Base-by-base conservation (phyloP, 2,329 filamentous ascomycete species). In the Exophiala aquamarina region DNA sequence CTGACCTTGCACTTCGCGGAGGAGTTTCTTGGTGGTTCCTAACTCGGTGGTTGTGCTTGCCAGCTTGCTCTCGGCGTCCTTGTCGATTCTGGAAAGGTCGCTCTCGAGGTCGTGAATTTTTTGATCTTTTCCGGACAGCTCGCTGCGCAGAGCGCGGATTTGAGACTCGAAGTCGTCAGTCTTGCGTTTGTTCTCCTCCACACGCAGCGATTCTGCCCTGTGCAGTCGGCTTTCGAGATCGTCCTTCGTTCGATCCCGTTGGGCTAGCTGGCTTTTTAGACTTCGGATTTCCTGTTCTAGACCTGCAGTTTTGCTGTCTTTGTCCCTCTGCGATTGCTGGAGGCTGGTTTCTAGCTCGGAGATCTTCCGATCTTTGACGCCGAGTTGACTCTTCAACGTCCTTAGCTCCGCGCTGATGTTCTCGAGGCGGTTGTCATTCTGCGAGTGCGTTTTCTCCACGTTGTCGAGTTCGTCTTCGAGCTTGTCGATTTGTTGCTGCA, bases 311-410 rank as follows among this genome's bases (percentile, higher is more conserved):
- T 49, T 52, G 32, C 18, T 41, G 18, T 96, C 91, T 14, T 91
- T 76, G 55, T 96, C 91, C 61, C 96, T 89, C 56, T 96, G 91
- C 3, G 84, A 81, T 66, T 89, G 86, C 26, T 96, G 73, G 26
- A 97, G 71, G 62, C 89, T 93, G 20, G 78, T 75, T 65, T 98
- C 92, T 6, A 97, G 74, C 44, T 98, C 93, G 47, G 88, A 84
- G 5, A 89, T 75, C 66, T 97, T 98, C 47, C 89, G 83, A 47
- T 96, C 91, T 67, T 95, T 95, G 52, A 97, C 71, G 43, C 82
- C 81, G 11, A 98, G 73, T 57, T 97, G 92, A 59, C 91, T 97
- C 59, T 94, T 86, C 4, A 98, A 79, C 80, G 96, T 89, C 64
- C 88, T 88, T 57, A 96, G 81, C 59, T 98, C 57, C 53, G 90